Conservation (phyloP, 192 early-diverging fungal genomes). For the Coemansia erecta region DNA sequence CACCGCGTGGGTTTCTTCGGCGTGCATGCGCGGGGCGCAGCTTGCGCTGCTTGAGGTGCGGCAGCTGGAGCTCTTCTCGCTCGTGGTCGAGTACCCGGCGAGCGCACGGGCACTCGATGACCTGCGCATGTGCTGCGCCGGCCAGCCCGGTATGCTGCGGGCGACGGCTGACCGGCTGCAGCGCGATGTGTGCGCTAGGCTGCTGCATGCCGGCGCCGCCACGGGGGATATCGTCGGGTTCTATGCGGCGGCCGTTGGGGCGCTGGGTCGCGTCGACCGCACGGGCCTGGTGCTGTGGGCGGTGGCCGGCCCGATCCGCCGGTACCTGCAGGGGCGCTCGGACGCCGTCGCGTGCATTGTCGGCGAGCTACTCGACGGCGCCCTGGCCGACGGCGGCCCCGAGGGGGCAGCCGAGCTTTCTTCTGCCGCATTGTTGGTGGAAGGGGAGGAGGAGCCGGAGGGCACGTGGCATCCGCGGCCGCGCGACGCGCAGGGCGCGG, state of each 20-base stretch:
- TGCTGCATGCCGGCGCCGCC: slow-evolving; percentile 72
- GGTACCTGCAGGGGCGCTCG: slow-evolving; percentile 59
- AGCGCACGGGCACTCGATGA: no score
- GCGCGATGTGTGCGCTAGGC: slow-evolving; percentile 45
- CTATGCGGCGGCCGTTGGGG: slow-evolving; percentile 70
- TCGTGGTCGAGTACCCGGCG: no score
- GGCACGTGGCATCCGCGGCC: no score
- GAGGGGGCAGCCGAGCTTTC: no score
- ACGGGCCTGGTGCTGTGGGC: slow-evolving; percentile 64
- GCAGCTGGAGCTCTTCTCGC: no score
- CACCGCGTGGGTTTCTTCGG: no score
- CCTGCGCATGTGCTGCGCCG: slow-evolving; percentile 16
- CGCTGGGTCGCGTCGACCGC: slow-evolving; percentile 67
- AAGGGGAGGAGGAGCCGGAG: no score
- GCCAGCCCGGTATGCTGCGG: slow-evolving; percentile 16
- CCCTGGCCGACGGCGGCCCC: slow-evolving; percentile 23
- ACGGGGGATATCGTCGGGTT: slow-evolving; percentile 68
- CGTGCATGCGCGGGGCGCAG: no score
- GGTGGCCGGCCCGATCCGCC: slow-evolving; percentile 58
- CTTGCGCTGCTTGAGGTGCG: no score
- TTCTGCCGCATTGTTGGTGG: no score
- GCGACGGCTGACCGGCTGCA: slow-evolving; percentile 28
- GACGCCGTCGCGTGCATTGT: slow-evolving; percentile 72
- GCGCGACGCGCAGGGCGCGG: no score
- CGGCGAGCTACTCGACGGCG: slow-evolving; percentile 54